Evolutionary conservation across 495 filamentous ascomycete genomes (phyloP).

Genomic region (Tricharina praecox): DNA sequence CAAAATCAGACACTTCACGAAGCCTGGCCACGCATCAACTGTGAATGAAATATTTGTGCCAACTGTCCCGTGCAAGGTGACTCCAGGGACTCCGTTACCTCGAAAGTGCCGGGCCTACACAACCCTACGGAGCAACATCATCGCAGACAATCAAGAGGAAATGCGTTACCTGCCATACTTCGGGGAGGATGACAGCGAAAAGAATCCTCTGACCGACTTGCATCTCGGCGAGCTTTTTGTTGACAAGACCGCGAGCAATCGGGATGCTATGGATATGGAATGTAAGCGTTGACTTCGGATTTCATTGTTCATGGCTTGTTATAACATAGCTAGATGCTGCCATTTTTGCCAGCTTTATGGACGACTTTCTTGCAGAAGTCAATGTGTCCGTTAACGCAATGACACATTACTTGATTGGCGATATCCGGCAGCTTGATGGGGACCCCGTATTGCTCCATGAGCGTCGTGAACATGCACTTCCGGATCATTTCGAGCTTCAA

Average conservation of each 20-base stretch:
- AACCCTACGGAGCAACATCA: conserved; percentile 25
- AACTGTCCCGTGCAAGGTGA: conserved; percentile 4
- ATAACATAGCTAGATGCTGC: conserved; percentile 13
- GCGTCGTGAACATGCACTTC: conserved; percentile 1
- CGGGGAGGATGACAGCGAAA: conserved; percentile 25
- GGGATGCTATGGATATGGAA: conserved; percentile 16
- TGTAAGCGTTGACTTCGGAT: conserved; percentile 10
- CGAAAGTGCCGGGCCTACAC: conserved; percentile 25
- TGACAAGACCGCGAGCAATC: conserved; percentile 17
- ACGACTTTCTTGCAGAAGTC: conserved; percentile 17
- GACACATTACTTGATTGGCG: conserved; percentile 16
- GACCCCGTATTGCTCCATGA: no score
- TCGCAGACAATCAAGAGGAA: conserved; percentile 27
- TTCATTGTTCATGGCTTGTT: background rate
- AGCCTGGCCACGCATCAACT: background rate
- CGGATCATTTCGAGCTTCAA: conserved; percentile 19
- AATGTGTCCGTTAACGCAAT: conserved; percentile 14
- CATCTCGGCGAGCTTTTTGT: conserved; percentile 23
- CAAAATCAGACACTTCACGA: background rate
- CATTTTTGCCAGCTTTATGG: conserved; percentile 19
- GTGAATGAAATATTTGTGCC: background rate
- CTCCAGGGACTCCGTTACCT: conserved; percentile 12
- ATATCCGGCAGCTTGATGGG: conserved; percentile 7
- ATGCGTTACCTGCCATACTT: conserved; percentile 28
- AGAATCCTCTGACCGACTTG: conserved; percentile 21